A percentile compares a stretch with the other conserved stretches of the same genome.
phyloP scores from a whole-genome alignment of 805 yeast species.

The Hagleromyces aurorensis region DNA sequence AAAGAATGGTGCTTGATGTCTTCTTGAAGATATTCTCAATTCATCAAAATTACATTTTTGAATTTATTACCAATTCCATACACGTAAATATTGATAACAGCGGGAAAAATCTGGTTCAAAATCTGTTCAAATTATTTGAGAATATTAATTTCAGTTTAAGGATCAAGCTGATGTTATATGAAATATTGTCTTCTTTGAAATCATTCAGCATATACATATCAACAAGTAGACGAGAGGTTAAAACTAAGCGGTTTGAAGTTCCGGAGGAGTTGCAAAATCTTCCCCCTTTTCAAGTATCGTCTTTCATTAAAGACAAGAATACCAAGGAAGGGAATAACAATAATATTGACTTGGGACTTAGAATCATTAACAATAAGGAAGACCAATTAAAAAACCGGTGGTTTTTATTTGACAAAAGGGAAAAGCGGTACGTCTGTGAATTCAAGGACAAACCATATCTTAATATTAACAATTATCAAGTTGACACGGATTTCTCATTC shows the following conservation, averaged over 20 bases:
- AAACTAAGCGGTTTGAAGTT: constrained; percentile 7
- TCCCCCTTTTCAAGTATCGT: constrained; percentile 30
- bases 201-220: constrained; percentile 22
- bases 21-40: constrained; percentile 23
- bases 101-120: constrained; percentile 10
- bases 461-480: constrained; percentile 21
- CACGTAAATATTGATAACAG: constrained; percentile 5
- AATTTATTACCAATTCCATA: constrained; percentile 12
- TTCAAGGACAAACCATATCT: constrained; percentile 24
- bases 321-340: constrained; percentile 1
- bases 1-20: constrained; percentile 15
- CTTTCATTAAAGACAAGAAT: constrained; percentile 16
- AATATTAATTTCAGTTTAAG: constrained; percentile 22
- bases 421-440: constrained; percentile 9
- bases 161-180: constrained; percentile 27
- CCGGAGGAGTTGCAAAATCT: constrained; percentile 20
- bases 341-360: constrained; percentile 8
- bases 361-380: constrained; percentile 2
- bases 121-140: constrained; percentile 20
- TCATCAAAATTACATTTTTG: constrained; percentile 23
- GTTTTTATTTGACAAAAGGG: constrained; percentile 21
- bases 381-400: constrained; percentile 6
- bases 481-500: constrained; percentile 13
- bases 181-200: constrained; percentile 25
- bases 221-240: constrained; percentile 9